phyloP scores from a whole-genome alignment of 805 yeast species.

The Schizosaccharomyces lindneri region DNA sequence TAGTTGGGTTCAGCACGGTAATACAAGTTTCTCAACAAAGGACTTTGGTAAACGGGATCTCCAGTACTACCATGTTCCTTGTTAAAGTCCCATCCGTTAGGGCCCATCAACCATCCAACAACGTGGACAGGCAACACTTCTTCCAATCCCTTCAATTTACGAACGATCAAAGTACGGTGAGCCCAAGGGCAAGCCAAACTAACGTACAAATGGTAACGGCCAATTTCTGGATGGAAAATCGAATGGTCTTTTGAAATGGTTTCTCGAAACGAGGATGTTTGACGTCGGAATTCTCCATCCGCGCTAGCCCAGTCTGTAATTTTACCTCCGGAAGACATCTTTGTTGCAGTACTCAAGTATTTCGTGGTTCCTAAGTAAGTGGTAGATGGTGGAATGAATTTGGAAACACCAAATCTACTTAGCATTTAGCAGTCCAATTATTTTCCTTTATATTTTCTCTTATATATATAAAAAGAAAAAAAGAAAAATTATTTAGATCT shows the following conservation, averaged over 20 bases:
- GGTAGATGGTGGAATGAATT: no score
- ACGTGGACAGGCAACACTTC: constrained; percentile 29
- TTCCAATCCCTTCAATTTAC: constrained; percentile 48
- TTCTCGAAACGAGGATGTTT: constrained; percentile 30
- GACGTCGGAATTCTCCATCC: constrained; percentile 10
- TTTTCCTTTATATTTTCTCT: no score
- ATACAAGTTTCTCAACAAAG: constrained; percentile 45
- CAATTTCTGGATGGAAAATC: constrained; percentile 44
- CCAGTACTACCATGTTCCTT: constrained; percentile 12
- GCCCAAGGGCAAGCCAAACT: constrained; percentile 94
- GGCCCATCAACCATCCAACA: constrained; percentile 57
- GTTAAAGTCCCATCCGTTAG: neutral
- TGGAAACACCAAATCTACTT: no score
- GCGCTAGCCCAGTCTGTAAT: neutral
- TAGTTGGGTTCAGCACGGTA: constrained; percentile 52
- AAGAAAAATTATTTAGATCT: no score
- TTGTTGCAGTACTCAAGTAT: no score
- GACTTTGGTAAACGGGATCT: constrained; percentile 26
- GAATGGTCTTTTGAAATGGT: constrained; percentile 20
- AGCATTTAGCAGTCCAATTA: no score
- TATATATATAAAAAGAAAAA: no score
- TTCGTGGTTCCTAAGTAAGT: no score
- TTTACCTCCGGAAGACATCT: no score
- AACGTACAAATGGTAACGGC: constrained; percentile 76
- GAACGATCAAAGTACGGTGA: constrained; percentile 51